phyloP scores from a whole-genome alignment of 306 rosid species.

The Styphnolobium japonicum region DNA sequence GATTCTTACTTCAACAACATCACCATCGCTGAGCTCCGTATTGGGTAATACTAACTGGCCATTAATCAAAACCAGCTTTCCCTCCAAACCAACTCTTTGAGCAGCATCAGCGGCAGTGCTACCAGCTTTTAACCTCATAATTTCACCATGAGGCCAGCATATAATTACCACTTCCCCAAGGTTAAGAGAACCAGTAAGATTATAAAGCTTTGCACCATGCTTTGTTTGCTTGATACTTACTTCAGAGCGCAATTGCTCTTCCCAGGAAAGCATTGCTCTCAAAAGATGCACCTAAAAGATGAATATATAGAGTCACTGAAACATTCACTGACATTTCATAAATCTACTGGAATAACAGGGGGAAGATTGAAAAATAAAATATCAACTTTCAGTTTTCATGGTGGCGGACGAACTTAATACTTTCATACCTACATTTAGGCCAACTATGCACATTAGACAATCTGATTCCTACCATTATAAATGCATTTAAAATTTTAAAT shows the following conservation, averaged over 20 bases:
- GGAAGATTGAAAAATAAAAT: not conserved
- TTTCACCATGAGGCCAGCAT: conserved; percentile 86
- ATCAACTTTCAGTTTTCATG: conserved; percentile 14
- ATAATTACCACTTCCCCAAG: conserved; percentile 86
- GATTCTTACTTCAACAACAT: conserved; percentile 82
- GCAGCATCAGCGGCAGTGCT: conserved; percentile 99
- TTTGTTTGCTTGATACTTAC: conserved; percentile 51
- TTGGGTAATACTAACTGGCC: conserved; percentile 75
- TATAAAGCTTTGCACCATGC: conserved; percentile 23
- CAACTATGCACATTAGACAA: not conserved
- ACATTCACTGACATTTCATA: not conserved
- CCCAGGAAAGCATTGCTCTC: conserved; percentile 94
- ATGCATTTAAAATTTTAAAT: not conserved
- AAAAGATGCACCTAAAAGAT: conserved; percentile 62
- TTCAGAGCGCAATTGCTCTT: conserved; percentile 79
- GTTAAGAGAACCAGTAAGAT: conserved; percentile 33
- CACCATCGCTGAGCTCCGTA: conserved; percentile 90
- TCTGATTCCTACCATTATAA: not conserved
- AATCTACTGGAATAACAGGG: conserved; percentile 5
- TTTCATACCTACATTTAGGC: conserved; percentile 2
- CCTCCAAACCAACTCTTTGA: conserved; percentile 80
- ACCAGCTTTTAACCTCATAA: conserved; percentile 77
- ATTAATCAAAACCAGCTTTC: conserved; percentile 78
- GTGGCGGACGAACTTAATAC: not conserved
- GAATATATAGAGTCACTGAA: conserved; percentile 6